A percentile compares a stretch with the other conserved stretches of the same genome.
phyloP scores from a whole-genome alignment of 169 alveolate genomes.

The Pseudocohnilembus persalinus region DNA sequence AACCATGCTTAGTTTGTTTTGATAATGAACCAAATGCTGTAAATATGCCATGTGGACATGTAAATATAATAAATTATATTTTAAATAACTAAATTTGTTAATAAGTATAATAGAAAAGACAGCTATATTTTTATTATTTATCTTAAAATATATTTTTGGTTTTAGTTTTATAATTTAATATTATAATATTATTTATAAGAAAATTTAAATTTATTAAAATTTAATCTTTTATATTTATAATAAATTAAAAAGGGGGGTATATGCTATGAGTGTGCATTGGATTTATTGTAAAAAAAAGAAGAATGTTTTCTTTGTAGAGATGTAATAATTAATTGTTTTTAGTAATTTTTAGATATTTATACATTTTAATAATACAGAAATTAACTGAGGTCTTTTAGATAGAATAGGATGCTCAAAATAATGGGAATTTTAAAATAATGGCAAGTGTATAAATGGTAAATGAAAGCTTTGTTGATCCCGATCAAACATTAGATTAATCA shows the following conservation, averaged over 20 bases:
- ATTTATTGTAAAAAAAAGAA: constrained; percentile 25
- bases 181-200: too few relatives aligned
- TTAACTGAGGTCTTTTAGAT: neutral
- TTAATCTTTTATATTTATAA: too few relatives aligned
- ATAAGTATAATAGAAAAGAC: neutral
- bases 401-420: neutral
- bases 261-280: constrained; percentile 36
- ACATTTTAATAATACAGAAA: neutral
- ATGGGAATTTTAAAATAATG: neutral
- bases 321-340: constrained; percentile 11
- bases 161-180: too few relatives aligned
- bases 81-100: neutral
- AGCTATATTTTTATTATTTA: neutral
- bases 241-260: too few relatives aligned
- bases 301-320: constrained; percentile 44
- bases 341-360: too few relatives aligned
- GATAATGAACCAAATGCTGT: constrained; percentile 46
- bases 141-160: too few relatives aligned
- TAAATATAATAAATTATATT: neutral
- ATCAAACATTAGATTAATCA: too few relatives aligned
- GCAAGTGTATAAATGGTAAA: neutral
- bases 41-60: constrained; percentile 40
- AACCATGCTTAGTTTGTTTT: constrained; percentile 40
- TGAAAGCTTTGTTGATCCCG: neutral
- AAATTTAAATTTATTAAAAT: too few relatives aligned